phyloP scores from a whole-genome alignment of 306 rosid genomes.

The Lagenaria siceraria region DNA sequence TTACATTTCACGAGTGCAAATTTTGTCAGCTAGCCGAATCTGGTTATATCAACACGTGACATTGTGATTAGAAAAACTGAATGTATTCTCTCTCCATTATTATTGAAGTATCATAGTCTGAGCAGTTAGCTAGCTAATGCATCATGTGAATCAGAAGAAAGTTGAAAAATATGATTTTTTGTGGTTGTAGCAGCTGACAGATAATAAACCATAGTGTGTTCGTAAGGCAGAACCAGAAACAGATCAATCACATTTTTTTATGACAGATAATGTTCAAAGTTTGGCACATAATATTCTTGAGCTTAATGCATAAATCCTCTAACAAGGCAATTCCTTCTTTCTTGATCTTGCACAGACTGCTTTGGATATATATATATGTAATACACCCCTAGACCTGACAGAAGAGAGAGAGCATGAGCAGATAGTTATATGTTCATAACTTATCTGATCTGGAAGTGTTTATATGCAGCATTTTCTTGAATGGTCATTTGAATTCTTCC shows the following conservation, averaged over 20 bases:
- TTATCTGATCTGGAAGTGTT: constrained; percentile 43
- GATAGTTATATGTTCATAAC: neutral
- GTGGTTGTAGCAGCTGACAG: no score
- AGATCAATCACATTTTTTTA: neutral
- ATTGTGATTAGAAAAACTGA: neutral
- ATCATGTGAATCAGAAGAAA: neutral
- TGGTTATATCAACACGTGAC: neutral
- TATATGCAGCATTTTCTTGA: constrained; percentile 27
- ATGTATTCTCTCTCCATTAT: neutral
- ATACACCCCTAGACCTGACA: constrained; percentile 23
- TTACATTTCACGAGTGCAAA: neutral
- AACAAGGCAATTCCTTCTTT: neutral
- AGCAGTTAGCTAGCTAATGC: neutral
- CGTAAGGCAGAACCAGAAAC: neutral
- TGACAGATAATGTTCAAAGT: neutral
- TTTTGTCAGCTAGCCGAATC: neutral
- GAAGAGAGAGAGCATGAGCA: constrained; percentile 62
- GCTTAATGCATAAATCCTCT: neutral
- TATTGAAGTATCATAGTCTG: neutral
- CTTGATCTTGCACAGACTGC: neutral
- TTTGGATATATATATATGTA: neutral
- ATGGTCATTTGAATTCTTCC: constrained; percentile 36
- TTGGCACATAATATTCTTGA: neutral
- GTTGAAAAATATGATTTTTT: neutral
- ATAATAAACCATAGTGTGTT: neutral